Percentiles rank a stretch among this genome's conserved stretches.
Evolutionary conservation across 129 eudicot genomes (phyloP).

Genomic region (Lonicera japonica): DNA sequence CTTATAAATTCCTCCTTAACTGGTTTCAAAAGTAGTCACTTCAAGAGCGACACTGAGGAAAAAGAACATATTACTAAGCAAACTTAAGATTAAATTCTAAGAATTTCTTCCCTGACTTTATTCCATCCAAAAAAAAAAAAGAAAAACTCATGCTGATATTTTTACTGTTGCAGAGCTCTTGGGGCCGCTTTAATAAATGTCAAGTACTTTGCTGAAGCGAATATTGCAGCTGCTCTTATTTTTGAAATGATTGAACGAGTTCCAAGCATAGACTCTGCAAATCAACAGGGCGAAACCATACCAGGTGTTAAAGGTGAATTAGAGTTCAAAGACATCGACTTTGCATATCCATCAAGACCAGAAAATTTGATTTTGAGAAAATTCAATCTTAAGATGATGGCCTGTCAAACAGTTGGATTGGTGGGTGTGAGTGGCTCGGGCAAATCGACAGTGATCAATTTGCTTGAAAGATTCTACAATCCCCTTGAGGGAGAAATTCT

Average conservation of each 20-base stretch:
- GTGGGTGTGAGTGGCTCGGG: conserved; percentile 1
- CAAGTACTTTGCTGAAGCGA: background rate
- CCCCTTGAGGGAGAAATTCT: background rate
- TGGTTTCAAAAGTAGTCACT: no score
- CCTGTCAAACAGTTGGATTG: background rate
- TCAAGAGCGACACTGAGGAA: no score
- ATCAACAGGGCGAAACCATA: background rate
- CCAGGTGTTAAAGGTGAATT: background rate
- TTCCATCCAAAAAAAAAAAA: no score
- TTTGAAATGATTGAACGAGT: background rate
- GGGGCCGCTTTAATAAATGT: background rate
- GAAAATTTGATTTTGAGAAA: background rate
- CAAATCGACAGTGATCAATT: conserved; percentile 1
- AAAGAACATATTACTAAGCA: no score
- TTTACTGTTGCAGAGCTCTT: background rate
- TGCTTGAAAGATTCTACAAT: conserved; percentile 2
- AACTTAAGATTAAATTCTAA: no score
- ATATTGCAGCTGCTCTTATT: background rate
- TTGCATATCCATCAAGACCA: background rate
- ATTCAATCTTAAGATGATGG: background rate
- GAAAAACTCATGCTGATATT: background rate
- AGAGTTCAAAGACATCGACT: background rate
- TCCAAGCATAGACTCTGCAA: background rate
- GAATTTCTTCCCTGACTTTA: no score
- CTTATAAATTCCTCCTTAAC: no score